These are phyloP conservation scores for Psidium guajava DNA, from an alignment of 345 rosid species.

Conservation along the genomic window DNA sequence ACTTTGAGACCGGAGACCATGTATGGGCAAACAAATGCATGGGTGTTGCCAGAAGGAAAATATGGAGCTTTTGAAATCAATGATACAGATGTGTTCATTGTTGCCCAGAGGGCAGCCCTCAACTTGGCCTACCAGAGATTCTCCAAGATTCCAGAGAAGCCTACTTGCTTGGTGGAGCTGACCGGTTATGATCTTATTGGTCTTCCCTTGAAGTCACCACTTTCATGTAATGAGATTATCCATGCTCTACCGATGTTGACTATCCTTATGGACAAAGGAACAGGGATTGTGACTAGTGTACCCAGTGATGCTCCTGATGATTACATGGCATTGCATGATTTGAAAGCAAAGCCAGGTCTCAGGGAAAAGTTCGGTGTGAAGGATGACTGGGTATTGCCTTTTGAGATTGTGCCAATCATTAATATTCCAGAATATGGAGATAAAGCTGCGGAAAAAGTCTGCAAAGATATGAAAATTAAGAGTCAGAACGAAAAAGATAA, in stretches of 20 bases:
- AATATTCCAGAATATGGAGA: conserved; percentile 82
- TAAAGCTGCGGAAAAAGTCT: conserved; percentile 79
- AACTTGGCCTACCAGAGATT: conserved; percentile 85
- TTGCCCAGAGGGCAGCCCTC: conserved; percentile 70
- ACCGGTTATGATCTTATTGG: conserved; percentile 85
- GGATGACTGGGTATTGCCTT: conserved; percentile 83
- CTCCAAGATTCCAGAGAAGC: conserved; percentile 59
- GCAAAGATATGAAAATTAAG: conserved; percentile 67
- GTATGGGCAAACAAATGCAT: conserved; percentile 96
- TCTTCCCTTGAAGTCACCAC: conserved; percentile 70
- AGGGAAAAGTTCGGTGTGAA: conserved; percentile 64
- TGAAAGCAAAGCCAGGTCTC: conserved; percentile 71
- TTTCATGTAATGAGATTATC: conserved; percentile 54
- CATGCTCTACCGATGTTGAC: conserved; percentile 92
- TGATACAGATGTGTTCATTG: conserved; percentile 64
- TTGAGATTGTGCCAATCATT: conserved; percentile 66
- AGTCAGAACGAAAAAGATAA: conserved; percentile 93
- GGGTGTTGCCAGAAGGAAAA: conserved; percentile 92
- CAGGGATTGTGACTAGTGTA: conserved; percentile 91
- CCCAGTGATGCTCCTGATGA: conserved; percentile 99
- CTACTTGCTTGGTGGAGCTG: conserved; percentile 70
- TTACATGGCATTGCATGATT: conserved; percentile 71
- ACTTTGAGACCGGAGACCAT: conserved; percentile 95
- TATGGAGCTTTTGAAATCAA: conserved; percentile 89
- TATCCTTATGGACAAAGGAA: conserved; percentile 88